A percentile compares a stretch with the other conserved stretches of the same genome.
These are phyloP conservation scores for Saturnispora besseyi DNA, from an alignment of 805 yeast species.

Conservation along the genomic window DNA sequence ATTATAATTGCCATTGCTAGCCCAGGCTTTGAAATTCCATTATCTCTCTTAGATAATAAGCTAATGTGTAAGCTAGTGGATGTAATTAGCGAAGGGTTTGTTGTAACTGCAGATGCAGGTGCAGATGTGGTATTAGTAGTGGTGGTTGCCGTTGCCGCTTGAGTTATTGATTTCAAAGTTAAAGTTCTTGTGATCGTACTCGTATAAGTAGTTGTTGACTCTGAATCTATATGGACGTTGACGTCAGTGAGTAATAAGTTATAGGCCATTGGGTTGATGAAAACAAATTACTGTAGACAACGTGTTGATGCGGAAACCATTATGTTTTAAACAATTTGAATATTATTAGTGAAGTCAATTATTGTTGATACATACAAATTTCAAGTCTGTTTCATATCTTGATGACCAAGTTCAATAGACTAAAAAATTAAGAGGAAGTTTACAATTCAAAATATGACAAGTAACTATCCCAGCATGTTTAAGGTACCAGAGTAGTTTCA, in stretches of 20 bases:
- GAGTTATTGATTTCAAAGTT: background rate
- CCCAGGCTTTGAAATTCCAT: background rate
- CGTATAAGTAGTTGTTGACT: background rate
- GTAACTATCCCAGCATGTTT: too few species aligned
- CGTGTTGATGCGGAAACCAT: background rate
- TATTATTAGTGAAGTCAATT: too few species aligned
- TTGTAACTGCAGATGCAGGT: background rate
- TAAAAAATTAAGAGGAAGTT: too few species aligned
- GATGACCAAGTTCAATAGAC: too few species aligned
- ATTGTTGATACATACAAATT: too few species aligned
- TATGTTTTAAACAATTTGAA: too few species aligned
- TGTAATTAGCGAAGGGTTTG: background rate
- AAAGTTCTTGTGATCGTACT: background rate
- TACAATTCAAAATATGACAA: too few species aligned
- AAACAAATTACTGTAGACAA: background rate
- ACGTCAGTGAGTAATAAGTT: background rate
- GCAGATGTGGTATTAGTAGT: background rate
- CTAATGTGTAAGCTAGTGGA: background rate
- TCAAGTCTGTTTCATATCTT: too few species aligned
- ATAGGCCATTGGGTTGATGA: background rate
- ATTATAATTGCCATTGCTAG: background rate
- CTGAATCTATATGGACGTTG: background rate
- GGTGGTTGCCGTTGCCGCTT: background rate
- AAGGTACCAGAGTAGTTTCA: too few species aligned
- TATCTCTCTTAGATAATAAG: background rate